Conservation (phyloP, 257 asterid species). For the Ocimum tenuiflorum region DNA sequence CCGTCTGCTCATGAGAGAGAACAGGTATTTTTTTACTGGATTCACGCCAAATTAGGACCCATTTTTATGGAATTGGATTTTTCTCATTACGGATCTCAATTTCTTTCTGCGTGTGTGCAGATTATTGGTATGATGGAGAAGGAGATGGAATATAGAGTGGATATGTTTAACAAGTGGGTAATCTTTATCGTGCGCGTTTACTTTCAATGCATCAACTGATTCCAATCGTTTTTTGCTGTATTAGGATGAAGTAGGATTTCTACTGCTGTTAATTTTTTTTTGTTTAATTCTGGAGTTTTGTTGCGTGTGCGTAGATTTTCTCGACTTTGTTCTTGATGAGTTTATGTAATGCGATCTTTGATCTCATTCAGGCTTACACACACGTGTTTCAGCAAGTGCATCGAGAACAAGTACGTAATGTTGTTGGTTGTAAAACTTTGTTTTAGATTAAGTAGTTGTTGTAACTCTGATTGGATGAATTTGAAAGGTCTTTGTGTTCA, state of each 20-base stretch:
- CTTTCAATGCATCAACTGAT: slow-evolving; percentile 1
- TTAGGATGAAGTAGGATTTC: background rate
- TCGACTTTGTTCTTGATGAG: background rate
- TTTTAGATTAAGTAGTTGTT: background rate
- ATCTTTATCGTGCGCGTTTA: no score
- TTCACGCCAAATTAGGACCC: background rate
- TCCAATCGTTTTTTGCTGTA: background rate
- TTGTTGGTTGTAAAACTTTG: background rate
- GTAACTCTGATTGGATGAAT: background rate
- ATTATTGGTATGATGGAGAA: slow-evolving; percentile 59
- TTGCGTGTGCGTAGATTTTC: background rate
- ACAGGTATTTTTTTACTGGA: slow-evolving; percentile 35
- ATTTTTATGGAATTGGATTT: background rate
- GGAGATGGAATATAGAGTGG: slow-evolving; percentile 78
- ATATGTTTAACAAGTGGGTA: slow-evolving; percentile 62
- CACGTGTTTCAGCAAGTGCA: slow-evolving; percentile 72
- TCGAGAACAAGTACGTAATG: slow-evolving; percentile 61
- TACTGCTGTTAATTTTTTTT: background rate
- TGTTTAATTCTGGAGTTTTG: background rate
- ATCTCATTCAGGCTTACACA: slow-evolving; percentile 66
- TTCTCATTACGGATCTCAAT: background rate
- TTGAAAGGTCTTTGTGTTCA: background rate
- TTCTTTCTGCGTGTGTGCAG: slow-evolving; percentile 21
- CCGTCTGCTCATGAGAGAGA: slow-evolving; percentile 46
- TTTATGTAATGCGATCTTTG: slow-evolving; percentile 3